phyloP scores from a whole-genome alignment of 2,329 filamentous ascomycete genomes.

The Aspergillus tanneri region DNA sequence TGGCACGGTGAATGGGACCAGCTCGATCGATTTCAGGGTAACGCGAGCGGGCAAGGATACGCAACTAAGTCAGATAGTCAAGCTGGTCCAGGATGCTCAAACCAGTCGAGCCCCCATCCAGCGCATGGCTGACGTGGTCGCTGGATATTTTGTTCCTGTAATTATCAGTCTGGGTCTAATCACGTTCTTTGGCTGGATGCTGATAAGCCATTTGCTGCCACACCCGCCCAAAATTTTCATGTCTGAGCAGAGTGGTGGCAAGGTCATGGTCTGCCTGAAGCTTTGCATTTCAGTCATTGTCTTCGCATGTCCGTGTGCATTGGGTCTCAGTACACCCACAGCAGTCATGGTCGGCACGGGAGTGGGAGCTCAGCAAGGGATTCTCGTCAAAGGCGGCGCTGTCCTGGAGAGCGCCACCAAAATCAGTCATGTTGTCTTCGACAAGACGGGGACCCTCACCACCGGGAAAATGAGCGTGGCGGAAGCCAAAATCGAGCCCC shows the following conservation, averaged over 20 bases:
- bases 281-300: conserved; percentile 98
- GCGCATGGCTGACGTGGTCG: conserved; percentile 82
- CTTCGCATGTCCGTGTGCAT: conserved; percentile 93
- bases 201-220: conserved; percentile 79
- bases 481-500: conserved; percentile 62
- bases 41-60: conserved; percentile 91
- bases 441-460: conserved; percentile 95
- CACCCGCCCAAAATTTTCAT: conserved; percentile 88
- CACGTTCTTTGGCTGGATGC: conserved; percentile 92
- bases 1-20: conserved; percentile 92
- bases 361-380: conserved; percentile 90
- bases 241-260: conserved; percentile 76
- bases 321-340: conserved; percentile 93
- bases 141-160: conserved; percentile 88
- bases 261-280: conserved; percentile 94
- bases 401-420: conserved; percentile 88
- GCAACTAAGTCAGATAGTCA: conserved; percentile 95
- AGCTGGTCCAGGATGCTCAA: conserved; percentile 96
- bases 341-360: conserved; percentile 99
- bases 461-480: conserved; percentile 94
- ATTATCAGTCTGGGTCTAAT: conserved; percentile 80
- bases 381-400: conserved; percentile 94
- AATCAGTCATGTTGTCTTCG: conserved; percentile 83
- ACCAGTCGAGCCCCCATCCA: conserved; percentile 94
- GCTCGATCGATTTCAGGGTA: conserved; percentile 87